Evolutionary conservation across 169 alveolate species (phyloP), one percentile per base, ranked within the genome.

Genomic region (Eimeria praecox): DNA sequence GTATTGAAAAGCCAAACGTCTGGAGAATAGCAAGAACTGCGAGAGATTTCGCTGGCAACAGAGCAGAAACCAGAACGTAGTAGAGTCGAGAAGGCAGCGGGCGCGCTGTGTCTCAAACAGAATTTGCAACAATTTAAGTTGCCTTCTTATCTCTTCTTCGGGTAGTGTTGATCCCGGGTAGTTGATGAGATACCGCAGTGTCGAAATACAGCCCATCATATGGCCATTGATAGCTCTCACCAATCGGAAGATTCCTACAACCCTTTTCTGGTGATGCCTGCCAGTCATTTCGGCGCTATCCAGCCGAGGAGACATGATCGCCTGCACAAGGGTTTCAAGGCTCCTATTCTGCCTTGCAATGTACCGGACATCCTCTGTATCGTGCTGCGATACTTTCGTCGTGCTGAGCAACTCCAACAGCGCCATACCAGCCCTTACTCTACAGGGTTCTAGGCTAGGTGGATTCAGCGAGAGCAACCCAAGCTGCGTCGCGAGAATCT

Each of bases 401-500:
- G 0, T 8, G 1, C 20, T 6, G 8, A 44, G 62, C 56, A 77
- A 6, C 20, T 1, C 10, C 35, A 77, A 24, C 24, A 77, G 35
- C 2, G 40, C 59, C 59, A 27, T 22, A 24, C 87, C 87, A 42
- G 87, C 87, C 87, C 38, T 35, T 42, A 3, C 40, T 27, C 87
- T 77, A 2, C 0, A 20, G 38, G 59, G 35, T 27, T 77, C 87
- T 6, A 77, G 1, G 0, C 10, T 5, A 3, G 87, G 56, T 6
- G 87, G 87, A 20, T 77, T 77, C 59, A 77, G 22, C 4, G 87
- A 77, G 0, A 77, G 87, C 40, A 77, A 20, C 8, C 87, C 87
- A 4, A 77, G 40, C 22, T 77, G 62, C 52, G 62, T 44, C 87
- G 22, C 40, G 0, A 77, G 87, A 10, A 77, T 42, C 62, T 27